Percentiles rank a stretch among this genome's conserved stretches.
phyloP scores from a whole-genome alignment of 2,329 filamentous ascomycete species.

The Celoporthe dispersa region DNA sequence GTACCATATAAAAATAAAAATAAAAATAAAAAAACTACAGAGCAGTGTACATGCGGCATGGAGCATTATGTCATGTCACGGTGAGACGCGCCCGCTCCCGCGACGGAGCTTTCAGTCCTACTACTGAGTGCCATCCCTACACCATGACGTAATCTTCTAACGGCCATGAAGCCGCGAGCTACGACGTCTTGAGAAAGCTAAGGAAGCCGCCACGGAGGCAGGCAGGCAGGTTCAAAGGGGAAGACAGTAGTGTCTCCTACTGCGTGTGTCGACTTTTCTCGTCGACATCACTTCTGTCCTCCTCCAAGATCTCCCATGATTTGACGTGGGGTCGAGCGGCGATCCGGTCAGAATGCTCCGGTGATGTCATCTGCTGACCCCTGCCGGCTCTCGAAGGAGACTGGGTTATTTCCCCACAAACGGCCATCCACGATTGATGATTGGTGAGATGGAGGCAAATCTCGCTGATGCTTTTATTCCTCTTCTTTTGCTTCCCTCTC shows the following conservation, averaged over 20 bases:
- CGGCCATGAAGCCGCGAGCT: neutral
- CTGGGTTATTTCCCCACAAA: slow-evolving; percentile 24
- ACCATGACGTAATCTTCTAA: slow-evolving; percentile 8
- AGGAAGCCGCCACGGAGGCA: neutral
- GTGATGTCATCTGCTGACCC: slow-evolving; percentile 25
- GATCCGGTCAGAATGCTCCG: slow-evolving; percentile 24
- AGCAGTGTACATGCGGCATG: neutral
- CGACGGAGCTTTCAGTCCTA: slow-evolving; percentile 16
- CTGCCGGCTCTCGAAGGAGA: neutral
- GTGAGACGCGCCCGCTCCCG: slow-evolving; percentile 8
- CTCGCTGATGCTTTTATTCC: neutral
- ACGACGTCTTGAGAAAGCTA: neutral
- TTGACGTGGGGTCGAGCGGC: neutral
- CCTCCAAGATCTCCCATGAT: neutral
- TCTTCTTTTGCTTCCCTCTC: neutral
- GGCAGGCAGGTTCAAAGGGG: too few species aligned
- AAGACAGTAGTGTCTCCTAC: neutral
- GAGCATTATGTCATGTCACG: slow-evolving; percentile 1
- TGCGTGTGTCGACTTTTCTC: neutral
- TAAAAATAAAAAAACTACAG: too few species aligned
- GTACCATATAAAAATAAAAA: too few species aligned
- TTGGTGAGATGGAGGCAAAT: neutral
- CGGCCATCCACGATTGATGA: slow-evolving; percentile 7
- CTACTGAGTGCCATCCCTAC: neutral
- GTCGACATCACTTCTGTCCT: slow-evolving; percentile 7